A percentile compares a stretch with the other conserved stretches of the same genome.
Conservation (phyloP, 225 moss, liverwort and hornwort genomes). For the Anthoceros angustus region DNA sequence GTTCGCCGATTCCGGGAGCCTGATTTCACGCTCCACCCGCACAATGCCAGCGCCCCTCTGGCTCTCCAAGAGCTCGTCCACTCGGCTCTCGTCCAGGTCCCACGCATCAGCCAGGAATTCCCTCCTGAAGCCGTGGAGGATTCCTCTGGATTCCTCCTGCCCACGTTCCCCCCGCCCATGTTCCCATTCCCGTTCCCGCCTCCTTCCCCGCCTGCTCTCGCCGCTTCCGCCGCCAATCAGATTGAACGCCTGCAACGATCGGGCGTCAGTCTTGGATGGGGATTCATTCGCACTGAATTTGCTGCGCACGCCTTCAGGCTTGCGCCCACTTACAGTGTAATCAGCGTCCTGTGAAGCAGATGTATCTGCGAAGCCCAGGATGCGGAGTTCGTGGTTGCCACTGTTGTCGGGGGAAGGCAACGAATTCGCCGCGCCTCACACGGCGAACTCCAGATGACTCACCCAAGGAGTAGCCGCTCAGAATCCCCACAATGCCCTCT, state of each 20-base stretch:
- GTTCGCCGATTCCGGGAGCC: background rate
- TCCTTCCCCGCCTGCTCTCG: background rate
- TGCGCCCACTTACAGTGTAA: background rate
- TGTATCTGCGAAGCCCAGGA: background rate
- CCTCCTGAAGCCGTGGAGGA: background rate
- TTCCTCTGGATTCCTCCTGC: background rate
- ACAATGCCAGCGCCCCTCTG: background rate
- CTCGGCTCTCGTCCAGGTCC: too few relatives aligned
- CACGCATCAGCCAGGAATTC: background rate
- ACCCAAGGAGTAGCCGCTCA: background rate
- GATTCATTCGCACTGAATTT: background rate
- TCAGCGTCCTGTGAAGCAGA: background rate
- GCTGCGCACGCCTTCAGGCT: background rate
- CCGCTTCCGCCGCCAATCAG: too few relatives aligned
- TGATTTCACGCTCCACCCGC: background rate
- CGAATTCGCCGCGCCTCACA: background rate
- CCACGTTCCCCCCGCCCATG: background rate
- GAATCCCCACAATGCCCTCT: background rate
- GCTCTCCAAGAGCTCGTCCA: too few relatives aligned
- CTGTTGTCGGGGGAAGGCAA: background rate
- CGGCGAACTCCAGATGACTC: background rate
- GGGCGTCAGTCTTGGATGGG: too few relatives aligned
- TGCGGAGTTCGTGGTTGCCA: background rate
- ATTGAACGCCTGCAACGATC: too few relatives aligned
- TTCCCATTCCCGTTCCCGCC: background rate